phyloP scores from a whole-genome alignment of 495 filamentous ascomycete genomes.

The Friedmanniomyces simplex region DNA sequence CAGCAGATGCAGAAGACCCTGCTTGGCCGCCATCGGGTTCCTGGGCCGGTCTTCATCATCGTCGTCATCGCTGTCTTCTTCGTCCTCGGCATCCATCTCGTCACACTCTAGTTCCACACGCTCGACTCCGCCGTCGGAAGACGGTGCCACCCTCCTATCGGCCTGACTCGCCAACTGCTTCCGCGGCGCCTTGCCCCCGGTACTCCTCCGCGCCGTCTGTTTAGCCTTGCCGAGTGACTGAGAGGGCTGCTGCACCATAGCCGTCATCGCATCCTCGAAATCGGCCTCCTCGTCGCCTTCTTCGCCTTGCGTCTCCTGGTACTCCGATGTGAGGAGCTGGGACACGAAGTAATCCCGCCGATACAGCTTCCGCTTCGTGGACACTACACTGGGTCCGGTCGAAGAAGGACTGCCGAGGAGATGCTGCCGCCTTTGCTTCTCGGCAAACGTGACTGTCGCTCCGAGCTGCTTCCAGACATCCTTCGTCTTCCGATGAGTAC shows the following conservation, averaged over 20 bases:
- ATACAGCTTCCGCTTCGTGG: slow-evolving; percentile 24
- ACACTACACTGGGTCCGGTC: slow-evolving; percentile 4
- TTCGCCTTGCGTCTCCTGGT: neutral
- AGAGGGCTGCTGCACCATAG: neutral
- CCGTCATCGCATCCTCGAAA: neutral
- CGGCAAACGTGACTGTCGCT: slow-evolving; percentile 15
- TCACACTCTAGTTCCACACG: neutral
- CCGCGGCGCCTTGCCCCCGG: neutral
- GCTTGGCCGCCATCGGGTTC: slow-evolving; percentile 20
- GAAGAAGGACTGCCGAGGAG: slow-evolving; percentile 21
- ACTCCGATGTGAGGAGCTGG: slow-evolving; percentile 24
- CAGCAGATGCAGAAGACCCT: slow-evolving; percentile 21
- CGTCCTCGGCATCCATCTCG: slow-evolving; percentile 10
- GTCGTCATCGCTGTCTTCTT: slow-evolving; percentile 17
- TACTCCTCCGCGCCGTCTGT: neutral
- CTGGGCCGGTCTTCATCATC: slow-evolving; percentile 9
- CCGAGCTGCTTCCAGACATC: slow-evolving; percentile 16
- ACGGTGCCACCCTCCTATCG: neutral
- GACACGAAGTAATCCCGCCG: slow-evolving; percentile 28
- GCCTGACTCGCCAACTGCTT: neutral
- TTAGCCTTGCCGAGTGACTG: neutral
- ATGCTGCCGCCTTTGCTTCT: slow-evolving; percentile 25
- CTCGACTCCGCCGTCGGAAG: too few relatives aligned
- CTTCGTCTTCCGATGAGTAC: slow-evolving; percentile 16
- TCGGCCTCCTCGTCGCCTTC: slow-evolving; percentile 1